Conservation (phyloP, 768 basidiomycete genomes). For the Amanita jacksonii region DNA sequence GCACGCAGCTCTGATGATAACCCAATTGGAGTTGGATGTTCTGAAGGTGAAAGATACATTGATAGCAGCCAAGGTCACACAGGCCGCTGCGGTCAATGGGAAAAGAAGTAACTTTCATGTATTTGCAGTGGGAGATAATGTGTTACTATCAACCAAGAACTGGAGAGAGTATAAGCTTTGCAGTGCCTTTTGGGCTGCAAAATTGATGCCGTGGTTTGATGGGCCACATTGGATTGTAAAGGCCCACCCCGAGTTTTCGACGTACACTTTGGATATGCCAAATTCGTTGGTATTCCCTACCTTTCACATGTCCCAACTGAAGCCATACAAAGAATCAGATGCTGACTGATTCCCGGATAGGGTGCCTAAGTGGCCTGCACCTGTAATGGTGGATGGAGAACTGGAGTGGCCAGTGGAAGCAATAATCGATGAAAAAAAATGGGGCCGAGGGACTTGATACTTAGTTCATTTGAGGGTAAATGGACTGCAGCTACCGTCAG, state of each 20-base stretch:
- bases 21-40: too few relatives aligned
- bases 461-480: constrained; percentile 4
- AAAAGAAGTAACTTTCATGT: too few relatives aligned
- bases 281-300: background rate
- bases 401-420: constrained; percentile 9
- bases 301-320: constrained; percentile 4
- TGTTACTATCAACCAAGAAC: background rate
- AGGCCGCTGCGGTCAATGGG: too few relatives aligned
- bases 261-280: constrained; percentile 9
- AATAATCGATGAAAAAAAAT: constrained; percentile 1
- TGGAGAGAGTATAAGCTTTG: too few relatives aligned
- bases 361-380: constrained; percentile 1
- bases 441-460: background rate
- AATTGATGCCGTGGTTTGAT: constrained; percentile 27
- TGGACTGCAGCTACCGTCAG: background rate
- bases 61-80: too few relatives aligned
- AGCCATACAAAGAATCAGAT: constrained; percentile 2
- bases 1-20: too few relatives aligned
- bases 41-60: too few relatives aligned
- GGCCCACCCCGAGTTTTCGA: constrained; percentile 2
- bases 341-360: constrained; percentile 7
- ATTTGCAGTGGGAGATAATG: too few relatives aligned
- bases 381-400: background rate
- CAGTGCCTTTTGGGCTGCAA: constrained; percentile 14
- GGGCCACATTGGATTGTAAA: constrained; percentile 26